Evolutionary conservation across 148 eudicot genomes (phyloP).

Genomic region (Chenopodium suecicum): DNA sequence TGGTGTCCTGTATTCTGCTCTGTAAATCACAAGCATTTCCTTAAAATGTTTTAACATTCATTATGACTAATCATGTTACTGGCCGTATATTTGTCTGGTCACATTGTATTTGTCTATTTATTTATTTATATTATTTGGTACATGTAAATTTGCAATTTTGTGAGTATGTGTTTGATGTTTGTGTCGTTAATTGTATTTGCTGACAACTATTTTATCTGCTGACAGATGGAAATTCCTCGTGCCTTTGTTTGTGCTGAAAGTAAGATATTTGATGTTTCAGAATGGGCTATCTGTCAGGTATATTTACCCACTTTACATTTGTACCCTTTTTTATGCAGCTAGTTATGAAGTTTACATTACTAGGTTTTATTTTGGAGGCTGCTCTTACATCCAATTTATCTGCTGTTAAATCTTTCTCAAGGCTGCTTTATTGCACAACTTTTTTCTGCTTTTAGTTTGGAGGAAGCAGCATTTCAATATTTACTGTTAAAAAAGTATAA

Average conservation of each 20-base stretch:
- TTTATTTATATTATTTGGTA: no score
- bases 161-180: not conserved
- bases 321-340: not conserved
- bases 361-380: not conserved
- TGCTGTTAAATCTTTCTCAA: no score
- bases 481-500: not conserved
- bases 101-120: not conserved
- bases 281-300: slow-evolving; percentile 99
- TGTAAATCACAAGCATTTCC: not conserved
- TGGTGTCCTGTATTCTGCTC: not conserved
- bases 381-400: not conserved
- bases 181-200: slow-evolving; percentile 14
- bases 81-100: not conserved
- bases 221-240: slow-evolving; percentile 90
- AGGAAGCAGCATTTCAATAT: not conserved
- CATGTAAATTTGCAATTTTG: not conserved
- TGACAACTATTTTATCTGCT: slow-evolving; percentile 18
- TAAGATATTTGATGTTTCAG: slow-evolving; percentile 93
- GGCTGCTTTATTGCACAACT: not conserved
- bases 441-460: not conserved
- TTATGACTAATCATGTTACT: not conserved
- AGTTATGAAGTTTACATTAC: not conserved
- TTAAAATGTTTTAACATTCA: not conserved
- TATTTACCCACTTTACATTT: slow-evolving; percentile 7
- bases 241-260: slow-evolving; percentile 98